These are phyloP conservation scores for Phaeosphaeriaceae sp. DNA, from an alignment of 2,329 filamentous ascomycete genomes.

Conservation along the genomic window DNA sequence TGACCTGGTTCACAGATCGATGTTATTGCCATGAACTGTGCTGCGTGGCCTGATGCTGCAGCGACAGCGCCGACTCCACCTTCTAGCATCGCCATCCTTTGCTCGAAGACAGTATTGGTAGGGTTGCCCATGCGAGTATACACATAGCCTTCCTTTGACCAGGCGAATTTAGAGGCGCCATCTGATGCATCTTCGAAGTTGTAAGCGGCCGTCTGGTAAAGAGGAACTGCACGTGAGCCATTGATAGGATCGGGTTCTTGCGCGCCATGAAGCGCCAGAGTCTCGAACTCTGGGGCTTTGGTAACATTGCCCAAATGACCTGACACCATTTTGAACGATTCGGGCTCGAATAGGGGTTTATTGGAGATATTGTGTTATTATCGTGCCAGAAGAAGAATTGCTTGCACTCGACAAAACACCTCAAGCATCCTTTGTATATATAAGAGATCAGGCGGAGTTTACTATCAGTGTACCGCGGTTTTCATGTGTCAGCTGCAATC, in stretches of 20 bases:
- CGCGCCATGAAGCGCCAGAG: constrained; percentile 27
- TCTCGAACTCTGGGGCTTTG: constrained; percentile 29
- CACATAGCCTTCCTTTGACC: constrained; percentile 49
- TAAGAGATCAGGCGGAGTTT: not conserved
- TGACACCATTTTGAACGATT: constrained; percentile 25
- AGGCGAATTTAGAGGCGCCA: constrained; percentile 38
- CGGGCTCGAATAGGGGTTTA: not conserved
- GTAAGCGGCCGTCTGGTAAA: constrained; percentile 28
- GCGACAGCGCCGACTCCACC: constrained; percentile 49
- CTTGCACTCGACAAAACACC: not conserved
- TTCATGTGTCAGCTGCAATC: not conserved
- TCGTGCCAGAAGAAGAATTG: not conserved
- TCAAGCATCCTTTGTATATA: not conserved
- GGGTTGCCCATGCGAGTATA: constrained; percentile 52
- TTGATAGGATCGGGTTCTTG: constrained; percentile 33
- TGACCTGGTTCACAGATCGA: constrained; percentile 47
- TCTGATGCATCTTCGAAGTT: constrained; percentile 49
- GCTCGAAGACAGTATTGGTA: constrained; percentile 51
- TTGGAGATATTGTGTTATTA: not conserved
- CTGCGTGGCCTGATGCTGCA: constrained; percentile 48
- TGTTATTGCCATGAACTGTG: constrained; percentile 48
- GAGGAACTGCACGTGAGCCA: constrained; percentile 27
- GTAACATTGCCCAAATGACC: constrained; percentile 29
- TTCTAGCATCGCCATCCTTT: constrained; percentile 48
- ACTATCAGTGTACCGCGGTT: not conserved